A percentile compares a stretch with the other conserved stretches of the same genome.
phyloP scores from a whole-genome alignment of 306 rosid genomes.

The Pterocarpus macrocarpus region DNA sequence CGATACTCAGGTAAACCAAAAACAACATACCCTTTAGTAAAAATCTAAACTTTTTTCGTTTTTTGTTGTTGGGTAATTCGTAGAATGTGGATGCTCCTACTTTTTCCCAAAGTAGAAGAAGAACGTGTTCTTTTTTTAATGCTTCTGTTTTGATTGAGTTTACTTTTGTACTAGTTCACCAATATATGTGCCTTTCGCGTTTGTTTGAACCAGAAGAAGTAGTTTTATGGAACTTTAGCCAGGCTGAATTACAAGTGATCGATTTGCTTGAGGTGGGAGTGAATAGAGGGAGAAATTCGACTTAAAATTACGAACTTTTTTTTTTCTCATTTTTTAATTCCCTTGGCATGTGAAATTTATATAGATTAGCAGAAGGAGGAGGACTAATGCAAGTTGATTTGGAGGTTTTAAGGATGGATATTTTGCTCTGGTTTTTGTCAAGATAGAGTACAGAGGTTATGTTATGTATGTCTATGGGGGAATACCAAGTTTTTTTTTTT shows the following conservation, averaged over 20 bases:
- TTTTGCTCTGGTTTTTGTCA: neutral
- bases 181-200: too few species aligned
- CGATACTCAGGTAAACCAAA: slow-evolving; percentile 73
- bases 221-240: neutral
- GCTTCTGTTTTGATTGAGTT: neutral
- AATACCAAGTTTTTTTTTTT: neutral
- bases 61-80: neutral
- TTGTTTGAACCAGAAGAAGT: neutral
- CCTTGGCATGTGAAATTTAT: neutral
- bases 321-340: neutral
- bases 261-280: neutral
- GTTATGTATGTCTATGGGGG: neutral
- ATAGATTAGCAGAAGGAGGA: slow-evolving; percentile 15
- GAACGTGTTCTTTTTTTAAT: neutral
- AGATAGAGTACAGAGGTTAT: neutral
- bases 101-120: too few species aligned
- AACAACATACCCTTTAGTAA: neutral
- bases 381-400: slow-evolving; percentile 6
- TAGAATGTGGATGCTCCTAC: neutral
- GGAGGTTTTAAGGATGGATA: slow-evolving; percentile 17
- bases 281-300: neutral
- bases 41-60: neutral
- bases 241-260: neutral
- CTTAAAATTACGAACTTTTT: neutral
- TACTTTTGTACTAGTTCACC: too few species aligned